A percentile compares a stretch with the other conserved stretches of the same genome.
Evolutionary conservation across 192 early-diverging fungal species (phyloP).

Genomic region (Tieghemiomyces parasiticus): DNA sequence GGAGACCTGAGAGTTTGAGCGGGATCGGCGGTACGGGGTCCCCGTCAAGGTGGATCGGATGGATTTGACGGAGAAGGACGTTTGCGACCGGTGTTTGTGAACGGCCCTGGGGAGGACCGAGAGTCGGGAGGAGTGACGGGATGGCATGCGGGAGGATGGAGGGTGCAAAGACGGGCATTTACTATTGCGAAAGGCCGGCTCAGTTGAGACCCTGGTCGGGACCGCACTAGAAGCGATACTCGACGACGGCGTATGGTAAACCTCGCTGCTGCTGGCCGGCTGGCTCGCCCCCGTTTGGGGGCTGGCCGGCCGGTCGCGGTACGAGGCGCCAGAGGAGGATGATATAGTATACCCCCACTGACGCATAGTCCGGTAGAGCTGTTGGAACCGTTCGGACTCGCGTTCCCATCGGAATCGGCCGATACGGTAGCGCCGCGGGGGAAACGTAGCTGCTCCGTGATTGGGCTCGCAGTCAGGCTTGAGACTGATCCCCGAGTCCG

Average conservation of each 20-base stretch:
- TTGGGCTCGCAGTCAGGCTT: no score
- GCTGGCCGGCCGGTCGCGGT: no score
- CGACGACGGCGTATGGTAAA: neutral
- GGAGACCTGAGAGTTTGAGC: neutral
- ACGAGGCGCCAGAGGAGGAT: neutral
- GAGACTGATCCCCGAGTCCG: no score
- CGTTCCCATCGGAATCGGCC: slow-evolving; percentile 4
- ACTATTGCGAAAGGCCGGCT: no score
- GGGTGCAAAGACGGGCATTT: neutral
- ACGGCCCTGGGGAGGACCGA: neutral
- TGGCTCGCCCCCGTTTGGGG: no score
- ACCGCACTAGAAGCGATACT: neutral
- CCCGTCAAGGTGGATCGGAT: neutral
- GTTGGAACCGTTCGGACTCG: neutral
- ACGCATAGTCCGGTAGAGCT: neutral
- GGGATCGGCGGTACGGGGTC: neutral
- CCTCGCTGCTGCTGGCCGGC: neutral
- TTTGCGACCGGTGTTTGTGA: neutral
- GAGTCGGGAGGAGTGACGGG: neutral
- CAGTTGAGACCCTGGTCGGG: no score
- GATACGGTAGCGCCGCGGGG: neutral
- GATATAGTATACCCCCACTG: neutral
- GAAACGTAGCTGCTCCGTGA: no score
- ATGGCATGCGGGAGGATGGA: neutral
- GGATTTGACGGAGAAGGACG: no score